Evolutionary conservation across 2,329 filamentous ascomycete species (phyloP).

Genomic region (Calonectria pauciramosa): DNA sequence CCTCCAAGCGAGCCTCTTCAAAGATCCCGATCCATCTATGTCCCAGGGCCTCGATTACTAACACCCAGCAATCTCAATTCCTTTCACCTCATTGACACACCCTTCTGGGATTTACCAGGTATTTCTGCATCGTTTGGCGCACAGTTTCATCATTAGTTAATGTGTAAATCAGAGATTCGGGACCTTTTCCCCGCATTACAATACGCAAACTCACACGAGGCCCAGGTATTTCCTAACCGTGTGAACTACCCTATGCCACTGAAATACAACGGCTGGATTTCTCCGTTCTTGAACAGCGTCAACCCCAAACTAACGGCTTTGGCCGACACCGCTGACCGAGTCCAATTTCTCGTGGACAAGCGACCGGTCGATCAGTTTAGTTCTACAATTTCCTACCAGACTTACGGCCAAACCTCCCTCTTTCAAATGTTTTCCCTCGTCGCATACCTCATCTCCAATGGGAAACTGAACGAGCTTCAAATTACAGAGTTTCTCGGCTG

Average conservation of each 20-base stretch:
- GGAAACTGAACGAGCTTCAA: background rate
- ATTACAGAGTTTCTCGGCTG: background rate
- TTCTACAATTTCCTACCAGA: background rate
- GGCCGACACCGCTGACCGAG: background rate
- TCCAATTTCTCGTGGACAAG: background rate
- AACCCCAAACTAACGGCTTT: background rate
- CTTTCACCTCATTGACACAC: background rate
- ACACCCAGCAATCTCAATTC: background rate
- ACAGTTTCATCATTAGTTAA: background rate
- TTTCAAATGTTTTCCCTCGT: background rate
- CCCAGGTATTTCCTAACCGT: background rate
- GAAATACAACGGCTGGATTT: background rate
- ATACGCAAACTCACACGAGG: background rate
- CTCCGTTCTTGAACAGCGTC: background rate
- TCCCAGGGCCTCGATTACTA: background rate
- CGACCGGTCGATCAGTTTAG: background rate
- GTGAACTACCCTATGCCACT: background rate
- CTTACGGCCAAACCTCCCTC: background rate
- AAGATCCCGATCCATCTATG: background rate
- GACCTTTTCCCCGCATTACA: background rate
- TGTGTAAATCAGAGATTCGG: background rate
- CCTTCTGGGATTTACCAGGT: background rate
- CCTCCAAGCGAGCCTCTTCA: background rate
- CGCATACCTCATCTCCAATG: background rate
- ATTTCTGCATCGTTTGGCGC: background rate